Evolutionary conservation across 2,329 filamentous ascomycete species (phyloP).

Genomic region (Capronia coronata): DNA sequence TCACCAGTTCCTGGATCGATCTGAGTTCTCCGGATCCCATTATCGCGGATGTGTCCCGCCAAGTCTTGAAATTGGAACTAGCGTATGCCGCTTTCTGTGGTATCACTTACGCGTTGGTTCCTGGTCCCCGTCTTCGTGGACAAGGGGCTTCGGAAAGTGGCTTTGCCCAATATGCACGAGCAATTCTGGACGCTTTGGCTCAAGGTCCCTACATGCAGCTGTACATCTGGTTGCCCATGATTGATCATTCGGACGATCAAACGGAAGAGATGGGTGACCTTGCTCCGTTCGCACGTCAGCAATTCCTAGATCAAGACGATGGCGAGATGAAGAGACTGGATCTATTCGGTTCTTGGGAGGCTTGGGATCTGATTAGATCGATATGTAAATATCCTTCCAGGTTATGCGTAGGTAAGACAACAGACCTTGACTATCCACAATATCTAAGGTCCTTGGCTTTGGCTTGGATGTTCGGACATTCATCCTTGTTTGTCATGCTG

Average conservation of each 20-base stretch:
- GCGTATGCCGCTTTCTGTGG: conserved; percentile 96
- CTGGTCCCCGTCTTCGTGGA: conserved; percentile 64
- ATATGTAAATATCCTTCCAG: conserved; percentile 78
- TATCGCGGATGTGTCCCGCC: conserved; percentile 77
- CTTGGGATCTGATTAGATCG: conserved; percentile 81
- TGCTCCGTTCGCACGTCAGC: conserved; percentile 38
- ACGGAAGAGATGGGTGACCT: conserved; percentile 41
- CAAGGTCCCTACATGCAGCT: conserved; percentile 72
- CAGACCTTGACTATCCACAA: neutral
- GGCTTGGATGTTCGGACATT: neutral
- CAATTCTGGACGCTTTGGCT: conserved; percentile 70
- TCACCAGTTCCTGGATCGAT: conserved; percentile 89
- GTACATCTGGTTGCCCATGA: conserved; percentile 76
- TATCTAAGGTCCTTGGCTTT: neutral
- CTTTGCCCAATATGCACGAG: conserved; percentile 70
- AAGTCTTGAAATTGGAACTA: conserved; percentile 83
- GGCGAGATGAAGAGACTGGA: conserved; percentile 51
- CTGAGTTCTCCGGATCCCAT: conserved; percentile 74
- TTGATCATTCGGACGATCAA: conserved; percentile 60
- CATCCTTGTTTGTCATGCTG: conserved; percentile 5
- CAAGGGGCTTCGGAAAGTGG: conserved; percentile 45
- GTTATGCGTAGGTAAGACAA: conserved; percentile 70
- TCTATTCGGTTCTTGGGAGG: conserved; percentile 79
- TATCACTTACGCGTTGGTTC: conserved; percentile 71
- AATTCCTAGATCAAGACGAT: conserved; percentile 33